phyloP scores from a whole-genome alignment of 2,329 filamentous ascomycete genomes.

The Aphanoascus verrucosus region DNA sequence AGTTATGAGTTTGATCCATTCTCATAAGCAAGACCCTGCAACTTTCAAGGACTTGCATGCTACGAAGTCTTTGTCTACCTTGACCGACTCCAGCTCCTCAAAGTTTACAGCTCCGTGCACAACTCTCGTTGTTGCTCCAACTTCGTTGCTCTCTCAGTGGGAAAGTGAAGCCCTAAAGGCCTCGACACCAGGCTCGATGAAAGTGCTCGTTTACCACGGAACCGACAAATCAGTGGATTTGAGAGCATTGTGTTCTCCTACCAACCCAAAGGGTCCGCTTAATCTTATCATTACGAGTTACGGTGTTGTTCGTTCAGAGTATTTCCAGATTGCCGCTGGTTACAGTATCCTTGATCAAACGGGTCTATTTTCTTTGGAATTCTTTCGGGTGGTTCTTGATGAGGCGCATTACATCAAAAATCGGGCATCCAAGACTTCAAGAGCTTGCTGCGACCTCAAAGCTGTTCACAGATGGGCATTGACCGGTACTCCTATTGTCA shows the following conservation, averaged over 20 bases:
- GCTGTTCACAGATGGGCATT: constrained; percentile 84
- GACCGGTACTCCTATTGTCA: constrained; percentile 94
- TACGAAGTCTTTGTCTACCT: neutral
- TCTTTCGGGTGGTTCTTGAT: constrained; percentile 90
- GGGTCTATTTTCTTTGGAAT: constrained; percentile 83
- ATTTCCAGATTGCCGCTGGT: constrained; percentile 58
- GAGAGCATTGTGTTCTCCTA: constrained; percentile 62
- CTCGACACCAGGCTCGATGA: constrained; percentile 71
- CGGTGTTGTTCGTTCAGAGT: constrained; percentile 82
- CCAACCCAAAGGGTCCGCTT: constrained; percentile 64
- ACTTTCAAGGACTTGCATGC: constrained; percentile 16
- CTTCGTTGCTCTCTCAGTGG: constrained; percentile 95
- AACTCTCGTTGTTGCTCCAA: constrained; percentile 89
- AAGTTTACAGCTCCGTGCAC: constrained; percentile 69
- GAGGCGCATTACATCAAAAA: constrained; percentile 93
- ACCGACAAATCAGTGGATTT: constrained; percentile 71
- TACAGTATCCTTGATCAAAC: constrained; percentile 50
- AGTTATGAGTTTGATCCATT: constrained; percentile 88
- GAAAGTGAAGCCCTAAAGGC: constrained; percentile 89
- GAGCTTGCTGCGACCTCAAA: constrained; percentile 81
- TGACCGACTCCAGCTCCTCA: constrained; percentile 37
- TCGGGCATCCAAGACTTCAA: constrained; percentile 81
- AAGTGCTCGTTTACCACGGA: constrained; percentile 83
- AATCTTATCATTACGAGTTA: constrained; percentile 94
- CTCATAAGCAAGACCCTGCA: constrained; percentile 54